Evolutionary conservation across 345 rosid genomes (phyloP).

Genomic region (Camelina neglecta): DNA sequence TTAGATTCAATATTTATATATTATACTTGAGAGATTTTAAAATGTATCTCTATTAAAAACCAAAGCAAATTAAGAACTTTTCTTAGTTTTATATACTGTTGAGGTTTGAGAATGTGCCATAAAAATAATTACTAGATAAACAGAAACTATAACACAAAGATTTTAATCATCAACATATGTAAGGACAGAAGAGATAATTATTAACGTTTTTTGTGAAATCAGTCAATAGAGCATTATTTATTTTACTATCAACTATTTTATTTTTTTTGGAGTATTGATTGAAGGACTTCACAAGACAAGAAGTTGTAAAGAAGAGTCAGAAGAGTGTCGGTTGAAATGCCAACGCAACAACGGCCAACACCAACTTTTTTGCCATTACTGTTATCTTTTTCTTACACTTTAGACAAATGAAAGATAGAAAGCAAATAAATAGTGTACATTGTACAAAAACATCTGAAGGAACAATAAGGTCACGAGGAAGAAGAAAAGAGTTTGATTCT

Average conservation of each 20-base stretch:
- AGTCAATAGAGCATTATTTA: too few relatives aligned
- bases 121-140: neutral
- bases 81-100: too few relatives aligned
- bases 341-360: constrained; percentile 35
- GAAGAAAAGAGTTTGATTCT: constrained; percentile 35
- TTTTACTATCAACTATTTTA: too few relatives aligned
- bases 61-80: too few relatives aligned
- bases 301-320: constrained; percentile 6
- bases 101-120: neutral
- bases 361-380: constrained; percentile 37
- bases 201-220: too few relatives aligned
- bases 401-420: constrained; percentile 9
- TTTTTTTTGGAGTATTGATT: neutral
- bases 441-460: constrained; percentile 10
- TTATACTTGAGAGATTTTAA: neutral
- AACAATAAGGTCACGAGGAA: constrained; percentile 7
- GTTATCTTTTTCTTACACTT: constrained; percentile 17
- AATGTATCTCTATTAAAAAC: neutral
- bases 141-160: neutral
- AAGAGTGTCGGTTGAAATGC: constrained; percentile 40
- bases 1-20: neutral
- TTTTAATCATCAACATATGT: neutral
- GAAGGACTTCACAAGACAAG: constrained; percentile 19
- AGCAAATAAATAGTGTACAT: constrained; percentile 14
- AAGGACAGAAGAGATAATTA: neutral